Percentiles rank a stretch among this genome's conserved stretches.
Evolutionary conservation across 2,329 filamentous ascomycete species (phyloP).

Genomic region (Fusarium pilosicola): DNA sequence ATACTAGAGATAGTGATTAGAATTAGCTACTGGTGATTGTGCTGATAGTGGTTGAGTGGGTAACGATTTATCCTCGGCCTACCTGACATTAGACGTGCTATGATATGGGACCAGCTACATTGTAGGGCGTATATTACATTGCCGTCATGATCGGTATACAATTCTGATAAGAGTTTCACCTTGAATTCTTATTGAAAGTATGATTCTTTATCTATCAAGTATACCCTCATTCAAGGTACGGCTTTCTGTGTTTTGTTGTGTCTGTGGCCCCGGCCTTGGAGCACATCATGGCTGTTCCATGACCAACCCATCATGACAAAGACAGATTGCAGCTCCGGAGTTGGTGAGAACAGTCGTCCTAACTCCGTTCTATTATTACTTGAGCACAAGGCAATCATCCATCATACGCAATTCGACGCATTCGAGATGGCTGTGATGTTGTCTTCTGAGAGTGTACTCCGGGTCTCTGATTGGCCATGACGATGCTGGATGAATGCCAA

Average conservation of each 20-base stretch:
- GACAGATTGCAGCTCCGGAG: not conserved
- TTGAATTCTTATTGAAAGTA: accelerated
- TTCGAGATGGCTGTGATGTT: not conserved
- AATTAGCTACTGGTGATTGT: not conserved
- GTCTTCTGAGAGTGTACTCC: not conserved
- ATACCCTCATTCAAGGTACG: not conserved
- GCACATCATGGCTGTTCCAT: not conserved
- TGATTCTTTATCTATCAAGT: not conserved
- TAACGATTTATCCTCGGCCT: not conserved
- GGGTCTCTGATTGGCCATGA: slow-evolving; percentile 24
- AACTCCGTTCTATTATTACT: not conserved
- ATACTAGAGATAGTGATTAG: not conserved
- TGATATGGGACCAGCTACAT: not conserved
- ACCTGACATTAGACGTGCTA: not conserved
- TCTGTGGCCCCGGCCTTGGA: accelerated
- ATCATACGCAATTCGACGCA: not conserved
- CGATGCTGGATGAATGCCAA: slow-evolving; percentile 19
- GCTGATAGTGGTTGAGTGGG: not conserved
- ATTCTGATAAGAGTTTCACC: not conserved
- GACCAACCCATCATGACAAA: not conserved
- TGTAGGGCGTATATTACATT: not conserved
- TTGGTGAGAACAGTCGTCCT: not conserved
- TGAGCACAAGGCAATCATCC: accelerated
- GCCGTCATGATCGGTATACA: not conserved
- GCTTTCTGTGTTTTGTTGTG: not conserved